A percentile compares a stretch with the other conserved stretches of the same genome.
phyloP scores from a whole-genome alignment of 2,329 filamentous ascomycete species.

The Nemania bipapillata region DNA sequence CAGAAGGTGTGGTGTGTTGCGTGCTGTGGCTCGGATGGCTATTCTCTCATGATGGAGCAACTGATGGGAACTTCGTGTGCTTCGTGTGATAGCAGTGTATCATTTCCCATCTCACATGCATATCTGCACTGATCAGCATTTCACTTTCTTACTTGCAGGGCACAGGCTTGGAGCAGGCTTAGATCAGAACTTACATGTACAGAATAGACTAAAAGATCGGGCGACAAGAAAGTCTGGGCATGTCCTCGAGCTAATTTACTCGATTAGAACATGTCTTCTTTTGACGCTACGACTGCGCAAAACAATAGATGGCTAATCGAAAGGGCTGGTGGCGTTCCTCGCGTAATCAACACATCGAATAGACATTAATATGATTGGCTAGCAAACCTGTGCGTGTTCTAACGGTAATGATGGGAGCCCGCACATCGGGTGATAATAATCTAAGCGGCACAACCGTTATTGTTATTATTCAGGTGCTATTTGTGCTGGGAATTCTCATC shows the following conservation, averaged over 20 bases:
- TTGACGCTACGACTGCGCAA: constrained; percentile 2
- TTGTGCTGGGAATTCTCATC: constrained; percentile 13
- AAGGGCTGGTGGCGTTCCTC: constrained; percentile 4
- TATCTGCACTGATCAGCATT: constrained; percentile 40
- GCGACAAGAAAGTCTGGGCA: constrained; percentile 24
- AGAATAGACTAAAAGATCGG: too few relatives aligned
- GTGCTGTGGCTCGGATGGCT: constrained; percentile 18
- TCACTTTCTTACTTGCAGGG: constrained; percentile 36
- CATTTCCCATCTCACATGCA: constrained; percentile 37
- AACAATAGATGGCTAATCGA: background rate
- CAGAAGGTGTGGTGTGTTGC: constrained; percentile 15
- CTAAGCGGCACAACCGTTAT: constrained; percentile 7
- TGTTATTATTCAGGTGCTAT: constrained; percentile 6
- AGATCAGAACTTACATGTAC: too few relatives aligned
- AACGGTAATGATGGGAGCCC: background rate
- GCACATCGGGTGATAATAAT: background rate
- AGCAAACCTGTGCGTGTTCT: background rate
- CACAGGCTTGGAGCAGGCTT: constrained; percentile 22
- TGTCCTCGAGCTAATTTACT: constrained; percentile 14
- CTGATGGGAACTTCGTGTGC: constrained; percentile 12
- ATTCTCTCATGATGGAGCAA: constrained; percentile 14
- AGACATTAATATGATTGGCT: background rate
- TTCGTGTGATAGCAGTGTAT: constrained; percentile 5
- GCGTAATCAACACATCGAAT: background rate
- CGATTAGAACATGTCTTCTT: background rate